Evolutionary conservation across 352 stramenopile species (phyloP).

Genomic region (Globisporangium perplexum): DNA sequence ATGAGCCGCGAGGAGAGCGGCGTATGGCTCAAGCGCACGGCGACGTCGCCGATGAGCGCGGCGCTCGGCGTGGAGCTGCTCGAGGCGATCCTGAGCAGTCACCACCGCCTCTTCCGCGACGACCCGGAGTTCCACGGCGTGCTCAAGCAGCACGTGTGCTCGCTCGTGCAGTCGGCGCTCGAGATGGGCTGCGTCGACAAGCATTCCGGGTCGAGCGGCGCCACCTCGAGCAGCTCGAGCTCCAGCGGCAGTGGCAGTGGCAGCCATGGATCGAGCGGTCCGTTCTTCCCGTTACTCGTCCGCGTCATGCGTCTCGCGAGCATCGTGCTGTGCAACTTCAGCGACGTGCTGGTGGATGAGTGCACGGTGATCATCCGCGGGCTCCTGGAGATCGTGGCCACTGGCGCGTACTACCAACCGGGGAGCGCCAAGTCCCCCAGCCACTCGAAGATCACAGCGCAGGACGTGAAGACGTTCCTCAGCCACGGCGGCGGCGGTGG

Average conservation of each 20-base stretch:
- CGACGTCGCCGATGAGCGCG: slow-evolving; percentile 69
- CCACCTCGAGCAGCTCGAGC: slow-evolving; percentile 19
- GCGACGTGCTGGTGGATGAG: slow-evolving; percentile 53
- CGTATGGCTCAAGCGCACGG: slow-evolving; percentile 79
- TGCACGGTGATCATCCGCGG: slow-evolving; percentile 55
- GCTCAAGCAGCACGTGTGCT: slow-evolving; percentile 77
- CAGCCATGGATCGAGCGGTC: slow-evolving; percentile 15
- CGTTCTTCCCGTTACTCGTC: slow-evolving; percentile 79
- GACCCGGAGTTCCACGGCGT: slow-evolving; percentile 74
- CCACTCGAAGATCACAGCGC: slow-evolving; percentile 39
- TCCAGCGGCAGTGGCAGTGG: slow-evolving; percentile 25
- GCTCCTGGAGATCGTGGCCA: slow-evolving; percentile 77
- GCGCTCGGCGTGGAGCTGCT: slow-evolving; percentile 75
- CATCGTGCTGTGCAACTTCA: slow-evolving; percentile 75
- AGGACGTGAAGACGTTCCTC: slow-evolving; percentile 70
- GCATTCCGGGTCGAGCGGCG: slow-evolving; percentile 10
- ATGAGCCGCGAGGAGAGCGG: slow-evolving; percentile 82
- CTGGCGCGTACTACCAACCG: slow-evolving; percentile 53
- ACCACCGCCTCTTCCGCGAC: slow-evolving; percentile 56
- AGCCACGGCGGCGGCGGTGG: slow-evolving; percentile 14
- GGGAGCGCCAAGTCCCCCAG: slow-evolving; percentile 47
- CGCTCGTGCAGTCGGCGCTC: slow-evolving; percentile 63
- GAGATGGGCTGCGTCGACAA: slow-evolving; percentile 62
- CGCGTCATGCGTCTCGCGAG: slow-evolving; percentile 78
- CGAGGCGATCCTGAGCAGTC: slow-evolving; percentile 63